These are phyloP conservation scores for Codiaeum variegatum DNA, from an alignment of 441 rosid species.

Conservation along the genomic window DNA sequence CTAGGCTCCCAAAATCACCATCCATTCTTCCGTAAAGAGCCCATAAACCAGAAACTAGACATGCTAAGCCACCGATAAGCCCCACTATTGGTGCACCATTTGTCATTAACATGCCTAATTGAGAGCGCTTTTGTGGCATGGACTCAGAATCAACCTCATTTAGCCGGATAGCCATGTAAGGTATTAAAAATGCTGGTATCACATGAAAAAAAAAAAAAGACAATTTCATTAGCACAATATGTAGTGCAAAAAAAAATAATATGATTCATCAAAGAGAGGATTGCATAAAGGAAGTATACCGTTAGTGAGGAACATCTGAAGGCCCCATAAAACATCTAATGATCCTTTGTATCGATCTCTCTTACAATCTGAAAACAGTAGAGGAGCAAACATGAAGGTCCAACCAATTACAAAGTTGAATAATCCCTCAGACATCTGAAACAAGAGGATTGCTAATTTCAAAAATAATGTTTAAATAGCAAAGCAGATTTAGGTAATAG, in stretches of 20 bases:
- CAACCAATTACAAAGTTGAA: constrained; percentile 93
- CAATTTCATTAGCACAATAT: background rate
- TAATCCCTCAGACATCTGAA: constrained; percentile 82
- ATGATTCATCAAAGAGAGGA: constrained; percentile 9
- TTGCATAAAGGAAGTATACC: constrained; percentile 37
- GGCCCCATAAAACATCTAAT: constrained; percentile 71
- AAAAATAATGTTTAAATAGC: background rate
- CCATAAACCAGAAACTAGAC: constrained; percentile 64
- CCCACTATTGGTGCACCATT: constrained; percentile 71
- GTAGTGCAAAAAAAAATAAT: background rate
- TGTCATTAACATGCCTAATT: constrained; percentile 62
- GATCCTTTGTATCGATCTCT: constrained; percentile 73
- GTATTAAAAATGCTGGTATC: constrained; percentile 73
- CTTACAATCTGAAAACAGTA: constrained; percentile 74
- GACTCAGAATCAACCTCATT: constrained; percentile 39
- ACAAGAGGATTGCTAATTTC: background rate
- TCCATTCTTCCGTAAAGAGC: constrained; percentile 64
- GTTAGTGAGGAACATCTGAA: constrained; percentile 95
- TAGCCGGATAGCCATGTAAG: constrained; percentile 90
- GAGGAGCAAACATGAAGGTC: constrained; percentile 97
- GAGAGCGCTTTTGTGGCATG: constrained; percentile 45
- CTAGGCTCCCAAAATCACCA: constrained; percentile 52
- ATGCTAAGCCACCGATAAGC: constrained; percentile 53
- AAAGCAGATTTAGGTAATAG: background rate
- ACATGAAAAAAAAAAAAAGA: constrained; percentile 2